phyloP scores from a whole-genome alignment of 306 rosid genomes.

The Quillaja saponaria region DNA sequence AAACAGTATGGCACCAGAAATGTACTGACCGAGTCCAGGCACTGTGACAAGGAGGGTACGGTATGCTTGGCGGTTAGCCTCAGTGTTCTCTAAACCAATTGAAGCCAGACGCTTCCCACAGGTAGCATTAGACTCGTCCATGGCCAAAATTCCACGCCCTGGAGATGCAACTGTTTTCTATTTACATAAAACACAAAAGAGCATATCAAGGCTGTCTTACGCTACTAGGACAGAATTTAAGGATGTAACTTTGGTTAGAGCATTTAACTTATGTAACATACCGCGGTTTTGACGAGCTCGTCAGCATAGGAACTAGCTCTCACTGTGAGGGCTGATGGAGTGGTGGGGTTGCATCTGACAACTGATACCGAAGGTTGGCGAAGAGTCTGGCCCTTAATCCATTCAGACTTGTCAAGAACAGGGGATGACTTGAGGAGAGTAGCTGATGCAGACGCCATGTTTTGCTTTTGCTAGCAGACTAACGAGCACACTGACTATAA shows the following conservation, averaged over 20 bases:
- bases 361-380: slow-evolving; percentile 59
- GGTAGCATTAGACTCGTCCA: slow-evolving; percentile 94
- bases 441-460: slow-evolving; percentile 71
- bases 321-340: slow-evolving; percentile 56
- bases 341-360: slow-evolving; percentile 55
- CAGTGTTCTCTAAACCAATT: slow-evolving; percentile 91
- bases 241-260: too few relatives aligned
- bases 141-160: slow-evolving; percentile 92
- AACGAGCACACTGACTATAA: slow-evolving; percentile 16
- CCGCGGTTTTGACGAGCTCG: slow-evolving; percentile 97
- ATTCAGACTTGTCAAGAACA: slow-evolving; percentile 85
- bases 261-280: slow-evolving; percentile 42
- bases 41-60: slow-evolving; percentile 74
- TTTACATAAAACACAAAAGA: too few relatives aligned
- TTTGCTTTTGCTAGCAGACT: background rate
- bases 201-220: too few relatives aligned
- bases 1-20: slow-evolving; percentile 89
- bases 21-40: slow-evolving; percentile 72
- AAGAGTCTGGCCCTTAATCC: slow-evolving; percentile 80
- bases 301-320: slow-evolving; percentile 80
- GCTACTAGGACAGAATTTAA: too few relatives aligned
- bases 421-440: slow-evolving; percentile 79
- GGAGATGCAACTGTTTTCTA: slow-evolving; percentile 85
- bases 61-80: slow-evolving; percentile 89
- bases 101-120: slow-evolving; percentile 92